Conservation (phyloP, 371 early-diverging fungal genomes). For the Mucor mucedo region DNA sequence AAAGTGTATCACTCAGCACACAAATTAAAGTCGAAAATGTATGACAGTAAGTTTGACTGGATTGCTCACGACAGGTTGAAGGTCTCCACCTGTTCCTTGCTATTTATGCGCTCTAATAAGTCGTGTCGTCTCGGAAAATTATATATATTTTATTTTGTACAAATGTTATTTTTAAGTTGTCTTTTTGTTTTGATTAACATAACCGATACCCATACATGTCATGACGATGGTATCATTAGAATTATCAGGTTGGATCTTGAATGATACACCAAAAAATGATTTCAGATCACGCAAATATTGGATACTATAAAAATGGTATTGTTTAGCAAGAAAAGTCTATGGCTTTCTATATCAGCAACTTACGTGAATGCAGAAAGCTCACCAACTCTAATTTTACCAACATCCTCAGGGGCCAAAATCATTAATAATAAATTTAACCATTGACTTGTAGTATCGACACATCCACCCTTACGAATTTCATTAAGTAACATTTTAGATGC, state of each 20-base stretch:
- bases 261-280: conserved; percentile 86
- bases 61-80: no score
- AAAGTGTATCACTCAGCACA: no score
- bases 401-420: conserved; percentile 93
- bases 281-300: conserved; percentile 91
- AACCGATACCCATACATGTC: conserved; percentile 92
- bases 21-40: no score
- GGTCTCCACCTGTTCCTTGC: no score
- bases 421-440: conserved; percentile 86
- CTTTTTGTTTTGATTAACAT: conserved; percentile 87
- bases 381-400: conserved; percentile 88
- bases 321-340: not conserved
- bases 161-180: conserved; percentile 56
- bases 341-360: conserved; percentile 29
- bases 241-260: conserved; percentile 86
- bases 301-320: conserved; percentile 49
- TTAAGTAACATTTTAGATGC: conserved; percentile 79
- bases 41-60: no score
- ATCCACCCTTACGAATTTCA: conserved; percentile 89
- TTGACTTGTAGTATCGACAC: conserved; percentile 88
- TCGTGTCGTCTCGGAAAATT: no score
- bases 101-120: no score
- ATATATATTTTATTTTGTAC: conserved; percentile 13
- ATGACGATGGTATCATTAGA: conserved; percentile 73
- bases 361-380: conserved; percentile 85